Conservation (phyloP, 768 basidiomycete species). For the Porphyrellus cyaneotinctus region DNA sequence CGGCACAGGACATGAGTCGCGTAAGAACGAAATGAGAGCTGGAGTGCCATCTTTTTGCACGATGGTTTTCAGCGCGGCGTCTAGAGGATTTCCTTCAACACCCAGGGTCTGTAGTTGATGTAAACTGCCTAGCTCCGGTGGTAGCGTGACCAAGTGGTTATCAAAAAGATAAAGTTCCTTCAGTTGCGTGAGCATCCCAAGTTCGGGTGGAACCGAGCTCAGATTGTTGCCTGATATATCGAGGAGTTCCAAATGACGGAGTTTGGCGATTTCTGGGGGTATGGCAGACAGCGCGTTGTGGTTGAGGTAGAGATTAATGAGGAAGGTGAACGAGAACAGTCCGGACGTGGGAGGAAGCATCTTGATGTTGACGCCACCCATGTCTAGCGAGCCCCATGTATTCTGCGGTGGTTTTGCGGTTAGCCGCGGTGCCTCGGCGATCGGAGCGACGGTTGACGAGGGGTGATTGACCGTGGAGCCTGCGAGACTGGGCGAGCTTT, state of each 20-base stretch:
- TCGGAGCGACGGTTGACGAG: constrained; percentile 72
- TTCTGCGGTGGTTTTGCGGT: constrained; percentile 67
- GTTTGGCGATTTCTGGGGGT: constrained; percentile 77
- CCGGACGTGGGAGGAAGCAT: constrained; percentile 75
- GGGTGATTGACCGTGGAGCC: constrained; percentile 52
- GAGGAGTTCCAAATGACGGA: constrained; percentile 82
- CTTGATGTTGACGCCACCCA: constrained; percentile 94
- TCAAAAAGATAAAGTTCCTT: constrained; percentile 96
- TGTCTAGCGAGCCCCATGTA: constrained; percentile 89
- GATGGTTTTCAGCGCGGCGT: constrained; percentile 67
- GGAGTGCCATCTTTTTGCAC: constrained; percentile 95
- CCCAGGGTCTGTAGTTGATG: constrained; percentile 92
- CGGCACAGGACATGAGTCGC: constrained; percentile 87
- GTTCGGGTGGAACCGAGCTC: constrained; percentile 69
- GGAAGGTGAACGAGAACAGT: constrained; percentile 85
- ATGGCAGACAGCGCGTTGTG: constrained; percentile 82
- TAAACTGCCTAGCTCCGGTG: constrained; percentile 82
- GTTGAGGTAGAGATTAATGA: constrained; percentile 92
- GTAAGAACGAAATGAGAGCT: constrained; percentile 83
- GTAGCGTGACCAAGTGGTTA: constrained; percentile 84
- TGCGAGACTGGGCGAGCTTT: constrained; percentile 34
- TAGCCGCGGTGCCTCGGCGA: constrained; percentile 62
- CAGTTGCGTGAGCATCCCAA: constrained; percentile 86
- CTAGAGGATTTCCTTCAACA: constrained; percentile 95
- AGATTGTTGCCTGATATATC: constrained; percentile 91